Base-by-base conservation (phyloP, 345 rosid genomes). In the Chamaenerion angustifolium region DNA sequence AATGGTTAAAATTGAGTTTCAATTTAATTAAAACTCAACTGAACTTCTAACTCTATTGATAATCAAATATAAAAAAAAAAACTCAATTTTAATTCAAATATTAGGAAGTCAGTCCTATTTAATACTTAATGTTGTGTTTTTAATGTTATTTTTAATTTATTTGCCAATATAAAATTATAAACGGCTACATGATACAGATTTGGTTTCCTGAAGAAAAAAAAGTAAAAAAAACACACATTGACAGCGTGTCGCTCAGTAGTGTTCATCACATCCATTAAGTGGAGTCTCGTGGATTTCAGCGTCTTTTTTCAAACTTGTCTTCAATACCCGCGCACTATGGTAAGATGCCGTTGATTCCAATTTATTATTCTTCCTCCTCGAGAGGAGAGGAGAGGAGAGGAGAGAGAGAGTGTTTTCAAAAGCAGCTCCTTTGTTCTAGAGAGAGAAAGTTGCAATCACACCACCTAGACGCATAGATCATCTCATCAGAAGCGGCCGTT, bases 251-350 rank as follows among this genome's bases (percentile, higher is more conserved):
- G 51, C 41, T 35, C 27, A 40, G 17, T 8, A 53, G 56, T 40
- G 51, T 42, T 15, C 25, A 12, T 25, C 56, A 16, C 16, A 37
- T 13, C 58, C 35, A 51, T 52, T 40, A 31, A 56, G 18, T 56
- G 60, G 3, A 11, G 16, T 37, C 54, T 55, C 68, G 50, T 72
- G 62, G 52, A 27, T 64, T 64, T 72, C 70, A 64, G 73, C 48
- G 59, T 64, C 52, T 42, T 16, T 45, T 55, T 65, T 66, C 69
- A 56, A 64, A 60, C 46, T 27, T 45, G 15, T 35, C 57, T 40
- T 51, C 69, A 31, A 40, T 60, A 31, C 56, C 63, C 69, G 69
- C 69, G 64, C 64, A 65, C 64, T 59, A 15, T 11, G 10, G 16
- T 23, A 51, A 44, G 40, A 35, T 42, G 17, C 60, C 64, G 52